Conservation (phyloP, 192 early-diverging fungal species). For the Coemansia umbellata region DNA sequence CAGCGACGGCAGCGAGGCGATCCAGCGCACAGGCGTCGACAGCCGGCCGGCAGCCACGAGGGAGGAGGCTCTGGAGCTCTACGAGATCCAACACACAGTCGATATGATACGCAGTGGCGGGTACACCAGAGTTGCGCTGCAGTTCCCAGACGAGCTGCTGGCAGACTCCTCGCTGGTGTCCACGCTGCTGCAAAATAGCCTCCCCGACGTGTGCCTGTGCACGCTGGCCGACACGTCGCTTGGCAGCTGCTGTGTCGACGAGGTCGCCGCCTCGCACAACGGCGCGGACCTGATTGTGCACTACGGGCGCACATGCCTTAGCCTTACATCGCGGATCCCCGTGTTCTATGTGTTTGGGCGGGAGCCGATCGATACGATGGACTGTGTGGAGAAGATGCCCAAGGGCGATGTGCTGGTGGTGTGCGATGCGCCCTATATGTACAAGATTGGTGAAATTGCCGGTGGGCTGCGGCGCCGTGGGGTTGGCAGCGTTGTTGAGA, state of each 20-base stretch:
- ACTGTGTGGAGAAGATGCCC: constrained; percentile 46
- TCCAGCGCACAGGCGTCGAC: constrained; percentile 48
- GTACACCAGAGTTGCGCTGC: constrained; percentile 67
- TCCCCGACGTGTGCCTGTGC: constrained; percentile 54
- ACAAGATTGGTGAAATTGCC: constrained; percentile 51
- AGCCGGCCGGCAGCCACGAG: constrained; percentile 23
- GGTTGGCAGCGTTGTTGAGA: constrained; percentile 2
- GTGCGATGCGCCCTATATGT: constrained; percentile 71
- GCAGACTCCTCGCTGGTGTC: constrained; percentile 65
- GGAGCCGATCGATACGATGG: constrained; percentile 59
- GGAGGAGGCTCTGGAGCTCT: constrained; percentile 46
- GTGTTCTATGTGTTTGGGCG: constrained; percentile 87
- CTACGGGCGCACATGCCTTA: constrained; percentile 90
- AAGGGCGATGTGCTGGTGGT: constrained; percentile 59
- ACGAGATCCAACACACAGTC: constrained; percentile 66
- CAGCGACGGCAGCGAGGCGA: constrained; percentile 66
- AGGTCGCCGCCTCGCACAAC: constrained; percentile 91
- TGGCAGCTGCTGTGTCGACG: constrained; percentile 97
- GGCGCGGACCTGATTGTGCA: constrained; percentile 87
- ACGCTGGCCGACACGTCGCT: constrained; percentile 95
- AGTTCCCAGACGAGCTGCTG: constrained; percentile 92
- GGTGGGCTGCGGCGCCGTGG: neutral
- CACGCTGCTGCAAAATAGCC: constrained; percentile 47
- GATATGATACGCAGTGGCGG: constrained; percentile 36
- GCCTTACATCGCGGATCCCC: constrained; percentile 74